Evolutionary conservation across 352 stramenopile genomes (phyloP), one percentile per base, ranked within the genome.

Genomic region (Vaucheria bursata): DNA sequence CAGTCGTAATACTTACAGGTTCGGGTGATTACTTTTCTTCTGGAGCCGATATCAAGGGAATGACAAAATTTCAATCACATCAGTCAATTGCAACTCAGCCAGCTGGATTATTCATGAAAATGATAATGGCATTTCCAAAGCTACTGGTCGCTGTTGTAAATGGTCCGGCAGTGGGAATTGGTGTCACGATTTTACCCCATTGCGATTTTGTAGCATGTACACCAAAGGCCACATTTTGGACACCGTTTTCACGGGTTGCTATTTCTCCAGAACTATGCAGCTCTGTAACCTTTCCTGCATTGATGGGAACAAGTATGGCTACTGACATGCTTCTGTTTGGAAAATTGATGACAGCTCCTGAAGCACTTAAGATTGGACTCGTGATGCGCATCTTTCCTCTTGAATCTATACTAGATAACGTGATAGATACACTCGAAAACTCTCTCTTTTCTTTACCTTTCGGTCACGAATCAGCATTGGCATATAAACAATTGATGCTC

Each of bases 201-300:
- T 94, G 89, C 53, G 92, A 97, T 79, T 73, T 95, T 1, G 89
- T 95, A 12, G 73, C 1, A 25, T 7, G 5, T 39, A 38, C 1
- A 18, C 86, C 92, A 50, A 88, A 81, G 0, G 88, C 90, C 12
- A 95, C 89, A 31, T 92, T 96, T 84, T 91, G 93, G 84, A 95
- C 91, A 37, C 92, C 91, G 18, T 97, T 97, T 86, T 94, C 90
- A 52, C 85, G 88, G 35, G 83, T 96, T 5, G 92, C 91, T 0
- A 89, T 96, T 74, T 89, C 90, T 0, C 92, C 92, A 0, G 92
- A 97, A 78, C 89, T 91, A n/a, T 94, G 90, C 76, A 94, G 89
- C 73, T 95, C 90, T 12, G 73, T 91, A 35, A 85, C 92, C 0
- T 93, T 96, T 81, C 86, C 90, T 0, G 82, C 82, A 1, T 91